Percentiles rank a stretch among this genome's conserved stretches.
These are phyloP conservation scores for Monilinia polystroma DNA, from an alignment of 2,329 filamentous ascomycete species.

Conservation along the genomic window DNA sequence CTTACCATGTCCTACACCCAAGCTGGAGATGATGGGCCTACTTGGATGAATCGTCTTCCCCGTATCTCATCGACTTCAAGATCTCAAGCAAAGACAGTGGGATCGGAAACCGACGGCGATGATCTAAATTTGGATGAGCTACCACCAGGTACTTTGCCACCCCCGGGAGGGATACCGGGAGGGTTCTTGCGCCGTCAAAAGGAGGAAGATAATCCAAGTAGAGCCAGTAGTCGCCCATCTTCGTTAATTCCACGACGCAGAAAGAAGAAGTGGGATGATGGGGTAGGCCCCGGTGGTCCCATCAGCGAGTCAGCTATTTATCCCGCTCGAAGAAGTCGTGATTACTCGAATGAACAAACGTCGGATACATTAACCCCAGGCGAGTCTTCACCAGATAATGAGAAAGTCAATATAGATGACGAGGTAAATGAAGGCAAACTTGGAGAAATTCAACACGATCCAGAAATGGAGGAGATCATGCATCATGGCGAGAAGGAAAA, in stretches of 20 bases:
- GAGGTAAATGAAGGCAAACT: slow-evolving; percentile 39
- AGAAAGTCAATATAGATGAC: slow-evolving; percentile 35
- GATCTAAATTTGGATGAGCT: slow-evolving; percentile 60
- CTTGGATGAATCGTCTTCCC: slow-evolving; percentile 93
- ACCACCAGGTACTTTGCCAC: slow-evolving; percentile 69
- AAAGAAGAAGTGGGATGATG: slow-evolving; percentile 66
- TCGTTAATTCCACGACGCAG: slow-evolving; percentile 61
- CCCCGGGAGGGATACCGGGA: slow-evolving; percentile 69
- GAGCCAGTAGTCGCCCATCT: slow-evolving; percentile 57
- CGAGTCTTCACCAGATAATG: slow-evolving; percentile 34
- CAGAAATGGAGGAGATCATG: slow-evolving; percentile 40
- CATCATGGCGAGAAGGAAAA: slow-evolving; percentile 40
- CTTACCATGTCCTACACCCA: slow-evolving; percentile 95
- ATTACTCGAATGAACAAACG: slow-evolving; percentile 33
- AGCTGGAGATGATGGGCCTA: slow-evolving; percentile 81
- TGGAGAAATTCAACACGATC: slow-evolving; percentile 40
- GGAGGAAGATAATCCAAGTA: slow-evolving; percentile 64
- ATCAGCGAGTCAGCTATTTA: slow-evolving; percentile 87
- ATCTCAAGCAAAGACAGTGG: slow-evolving; percentile 76
- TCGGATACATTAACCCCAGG: slow-evolving; percentile 39
- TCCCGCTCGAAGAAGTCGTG: slow-evolving; percentile 50
- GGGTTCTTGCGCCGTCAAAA: slow-evolving; percentile 80
- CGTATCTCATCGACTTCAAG: slow-evolving; percentile 65
- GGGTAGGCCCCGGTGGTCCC: slow-evolving; percentile 78
- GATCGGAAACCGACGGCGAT: slow-evolving; percentile 74